Conservation (phyloP, 768 basidiomycete genomes). For the Suillus alpinus region DNA sequence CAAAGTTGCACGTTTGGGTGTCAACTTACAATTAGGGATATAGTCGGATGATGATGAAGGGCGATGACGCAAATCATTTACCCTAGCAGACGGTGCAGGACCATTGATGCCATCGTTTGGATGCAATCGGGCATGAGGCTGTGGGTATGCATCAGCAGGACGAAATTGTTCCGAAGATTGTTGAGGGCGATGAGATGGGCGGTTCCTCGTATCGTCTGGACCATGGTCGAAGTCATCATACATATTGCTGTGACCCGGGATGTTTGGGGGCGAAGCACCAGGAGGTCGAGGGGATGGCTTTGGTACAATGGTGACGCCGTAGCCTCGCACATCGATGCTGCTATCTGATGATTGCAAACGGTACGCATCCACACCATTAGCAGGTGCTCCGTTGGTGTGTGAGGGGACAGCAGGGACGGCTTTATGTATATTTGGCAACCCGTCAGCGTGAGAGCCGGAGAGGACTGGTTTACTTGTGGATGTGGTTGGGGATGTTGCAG, state of each 20-base stretch:
- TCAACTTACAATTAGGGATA: constrained; percentile 19
- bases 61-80: constrained; percentile 18
- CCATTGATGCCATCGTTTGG: constrained; percentile 11
- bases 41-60: constrained; percentile 20
- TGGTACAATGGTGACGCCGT: constrained; percentile 7
- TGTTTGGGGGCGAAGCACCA: constrained; percentile 26
- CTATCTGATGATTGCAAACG: constrained; percentile 3
- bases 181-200: constrained; percentile 18
- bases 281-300: constrained; percentile 26
- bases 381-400: constrained; percentile 10
- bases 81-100: constrained; percentile 14
- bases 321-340: constrained; percentile 15
- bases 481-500: constrained; percentile 17
- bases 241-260: constrained; percentile 19
- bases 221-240: constrained; percentile 17
- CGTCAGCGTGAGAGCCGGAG: constrained; percentile 15
- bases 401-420: constrained; percentile 29
- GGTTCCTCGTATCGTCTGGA: constrained; percentile 7
- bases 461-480: constrained; percentile 12
- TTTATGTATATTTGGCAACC: constrained; percentile 24
- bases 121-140: constrained; percentile 10
- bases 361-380: constrained; percentile 8
- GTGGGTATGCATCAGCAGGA: constrained; percentile 16
- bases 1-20: not conserved
- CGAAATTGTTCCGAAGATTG: constrained; percentile 19